A percentile compares a stretch with the other conserved stretches of the same genome.
These are phyloP conservation scores for Pleurotus djamor DNA, from an alignment of 768 basidiomycete species.

Conservation along the genomic window DNA sequence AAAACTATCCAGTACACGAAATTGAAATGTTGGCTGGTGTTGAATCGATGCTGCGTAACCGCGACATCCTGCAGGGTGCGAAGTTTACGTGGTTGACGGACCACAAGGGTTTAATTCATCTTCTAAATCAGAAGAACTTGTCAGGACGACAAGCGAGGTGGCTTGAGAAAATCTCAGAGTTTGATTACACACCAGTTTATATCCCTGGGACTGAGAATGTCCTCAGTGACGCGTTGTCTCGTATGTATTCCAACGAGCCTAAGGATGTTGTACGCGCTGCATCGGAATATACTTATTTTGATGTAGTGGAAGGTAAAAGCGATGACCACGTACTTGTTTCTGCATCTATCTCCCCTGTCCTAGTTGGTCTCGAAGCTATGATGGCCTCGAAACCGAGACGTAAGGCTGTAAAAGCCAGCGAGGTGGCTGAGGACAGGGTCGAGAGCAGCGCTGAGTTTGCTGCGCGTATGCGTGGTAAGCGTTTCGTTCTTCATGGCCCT, in stretches of 20 bases:
- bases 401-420: too few relatives aligned
- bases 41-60: slow-evolving; percentile 8
- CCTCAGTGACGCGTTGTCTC: slow-evolving; percentile 29
- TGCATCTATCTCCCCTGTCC: neutral
- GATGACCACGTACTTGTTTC: too few relatives aligned
- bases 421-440: too few relatives aligned
- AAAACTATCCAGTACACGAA: slow-evolving; percentile 26
- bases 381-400: neutral
- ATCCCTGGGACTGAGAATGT: slow-evolving; percentile 15
- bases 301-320: too few relatives aligned
- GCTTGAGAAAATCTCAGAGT: slow-evolving; percentile 11
- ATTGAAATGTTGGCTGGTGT: slow-evolving; percentile 15
- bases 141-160: slow-evolving; percentile 11
- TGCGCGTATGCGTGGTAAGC: neutral
- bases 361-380: neutral
- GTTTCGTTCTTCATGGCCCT: slow-evolving; percentile 11
- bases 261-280: too few relatives aligned
- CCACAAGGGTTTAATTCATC: slow-evolving; percentile 5
- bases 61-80: slow-evolving; percentile 7
- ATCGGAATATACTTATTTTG: too few relatives aligned
- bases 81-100: slow-evolving; percentile 9
- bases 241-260: slow-evolving; percentile 12
- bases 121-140: slow-evolving; percentile 7
- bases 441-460: slow-evolving; percentile 10
- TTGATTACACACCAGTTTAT: slow-evolving; percentile 14